phyloP scores from a whole-genome alignment of 2,329 filamentous ascomycete species.

The Colletotrichum viniferum region DNA sequence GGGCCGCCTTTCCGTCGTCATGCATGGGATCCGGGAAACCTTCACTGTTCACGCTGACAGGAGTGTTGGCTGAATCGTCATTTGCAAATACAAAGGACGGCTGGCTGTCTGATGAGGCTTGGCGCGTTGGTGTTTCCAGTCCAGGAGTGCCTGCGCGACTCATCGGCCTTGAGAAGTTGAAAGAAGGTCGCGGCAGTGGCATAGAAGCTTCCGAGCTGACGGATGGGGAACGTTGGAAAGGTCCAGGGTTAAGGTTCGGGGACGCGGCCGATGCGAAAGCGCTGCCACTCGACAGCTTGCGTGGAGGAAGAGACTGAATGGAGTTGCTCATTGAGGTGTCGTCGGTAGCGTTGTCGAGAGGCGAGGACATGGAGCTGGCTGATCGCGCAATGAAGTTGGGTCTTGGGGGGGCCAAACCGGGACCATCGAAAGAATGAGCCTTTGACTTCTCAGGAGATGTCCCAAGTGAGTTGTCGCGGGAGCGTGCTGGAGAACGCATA shows the following conservation, averaged over 20 bases:
- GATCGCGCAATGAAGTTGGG: slow-evolving; percentile 55
- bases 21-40: slow-evolving; percentile 60
- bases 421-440: slow-evolving; percentile 53
- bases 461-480: slow-evolving; percentile 30
- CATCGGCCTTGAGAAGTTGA: slow-evolving; percentile 93
- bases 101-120: slow-evolving; percentile 71
- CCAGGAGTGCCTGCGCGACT: slow-evolving; percentile 72
- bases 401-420: slow-evolving; percentile 55
- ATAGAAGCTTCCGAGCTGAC: slow-evolving; percentile 81
- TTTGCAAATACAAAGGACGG: slow-evolving; percentile 62
- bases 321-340: slow-evolving; percentile 63
- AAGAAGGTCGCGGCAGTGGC: slow-evolving; percentile 71
- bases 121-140: slow-evolving; percentile 62
- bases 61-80: slow-evolving; percentile 71
- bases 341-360: slow-evolving; percentile 72
- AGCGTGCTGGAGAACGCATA: slow-evolving; percentile 37
- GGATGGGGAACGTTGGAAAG: slow-evolving; percentile 80
- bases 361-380: slow-evolving; percentile 66
- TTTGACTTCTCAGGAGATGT: slow-evolving; percentile 51
- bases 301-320: slow-evolving; percentile 67
- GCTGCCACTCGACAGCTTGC: slow-evolving; percentile 76
- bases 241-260: slow-evolving; percentile 54
- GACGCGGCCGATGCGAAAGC: slow-evolving; percentile 52
- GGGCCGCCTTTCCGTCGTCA: slow-evolving; percentile 56
- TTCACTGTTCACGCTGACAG: slow-evolving; percentile 75